phyloP scores from a whole-genome alignment of 257 asterid genomes.

The Nicotiana paniculata region DNA sequence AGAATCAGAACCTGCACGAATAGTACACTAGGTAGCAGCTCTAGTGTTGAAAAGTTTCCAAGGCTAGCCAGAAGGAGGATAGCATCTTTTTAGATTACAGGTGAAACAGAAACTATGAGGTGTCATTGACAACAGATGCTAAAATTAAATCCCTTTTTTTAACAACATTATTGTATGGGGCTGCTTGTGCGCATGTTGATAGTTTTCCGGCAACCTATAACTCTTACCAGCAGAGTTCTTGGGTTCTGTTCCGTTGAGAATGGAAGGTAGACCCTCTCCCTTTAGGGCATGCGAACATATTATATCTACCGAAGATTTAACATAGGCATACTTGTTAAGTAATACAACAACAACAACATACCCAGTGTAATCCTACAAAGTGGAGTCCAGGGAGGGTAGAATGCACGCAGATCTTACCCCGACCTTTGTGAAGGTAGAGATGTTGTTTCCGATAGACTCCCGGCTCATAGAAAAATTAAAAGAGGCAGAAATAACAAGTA shows the following conservation, averaged over 20 bases:
- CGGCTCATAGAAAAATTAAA: no score
- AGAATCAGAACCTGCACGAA: background rate
- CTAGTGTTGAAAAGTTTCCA: background rate
- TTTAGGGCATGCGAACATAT: background rate
- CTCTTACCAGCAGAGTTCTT: background rate
- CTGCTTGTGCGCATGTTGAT: background rate
- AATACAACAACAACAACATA: no score
- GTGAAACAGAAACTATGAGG: background rate
- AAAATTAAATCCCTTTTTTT: background rate
- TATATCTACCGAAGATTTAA: background rate
- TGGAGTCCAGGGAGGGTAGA: no score
- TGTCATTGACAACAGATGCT: background rate
- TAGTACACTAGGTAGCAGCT: background rate
- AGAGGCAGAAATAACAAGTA: no score
- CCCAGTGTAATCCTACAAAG: no score
- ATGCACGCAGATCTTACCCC: no score
- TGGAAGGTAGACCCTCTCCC: background rate
- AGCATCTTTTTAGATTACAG: background rate
- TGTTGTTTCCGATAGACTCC: no score
- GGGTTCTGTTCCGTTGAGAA: background rate
- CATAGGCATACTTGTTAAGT: background rate
- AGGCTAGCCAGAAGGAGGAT: background rate
- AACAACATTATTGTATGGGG: background rate
- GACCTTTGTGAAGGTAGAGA: no score
- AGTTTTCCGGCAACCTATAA: background rate